Evolutionary conservation across 208 protist species (phyloP).

Genomic region (Leishmania braziliensis): DNA sequence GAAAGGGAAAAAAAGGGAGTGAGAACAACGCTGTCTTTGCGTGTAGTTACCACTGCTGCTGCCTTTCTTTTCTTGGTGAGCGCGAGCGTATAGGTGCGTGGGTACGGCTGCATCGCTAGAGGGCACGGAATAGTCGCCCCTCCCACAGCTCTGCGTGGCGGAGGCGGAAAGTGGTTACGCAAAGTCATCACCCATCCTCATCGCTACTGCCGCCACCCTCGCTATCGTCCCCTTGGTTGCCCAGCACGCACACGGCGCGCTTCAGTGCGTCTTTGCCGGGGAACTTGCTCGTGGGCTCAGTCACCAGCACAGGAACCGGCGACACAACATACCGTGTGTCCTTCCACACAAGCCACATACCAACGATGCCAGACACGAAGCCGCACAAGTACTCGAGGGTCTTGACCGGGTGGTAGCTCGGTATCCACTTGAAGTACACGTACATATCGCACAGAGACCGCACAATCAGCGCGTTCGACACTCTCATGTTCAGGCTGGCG

Average conservation of each 20-base stretch:
- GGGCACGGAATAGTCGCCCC: neutral
- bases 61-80: neutral
- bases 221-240: constrained; percentile 19
- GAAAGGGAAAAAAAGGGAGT: constrained; percentile 10
- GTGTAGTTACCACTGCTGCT: neutral
- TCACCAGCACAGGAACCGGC: neutral
- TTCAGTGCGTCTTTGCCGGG: constrained; percentile 17
- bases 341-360: constrained; percentile 80
- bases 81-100: neutral
- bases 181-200: constrained; percentile 15
- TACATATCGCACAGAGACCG: constrained; percentile 87
- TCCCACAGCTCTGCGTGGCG: neutral
- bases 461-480: constrained; percentile 56
- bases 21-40: neutral
- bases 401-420: constrained; percentile 73
- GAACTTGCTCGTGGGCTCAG: neutral
- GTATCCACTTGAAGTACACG: constrained; percentile 92
- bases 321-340: constrained; percentile 49
- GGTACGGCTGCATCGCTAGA: neutral
- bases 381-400: constrained; percentile 73
- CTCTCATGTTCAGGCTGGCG: constrained; percentile 38
- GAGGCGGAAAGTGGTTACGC: neutral
- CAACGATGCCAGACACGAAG: constrained; percentile 68
- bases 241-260: constrained; percentile 21
- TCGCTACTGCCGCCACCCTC: constrained; percentile 17